A percentile compares a stretch with the other conserved stretches of the same genome.
phyloP scores from a whole-genome alignment of 2,329 filamentous ascomycete species.

The Pseudogymnoascus sp. region DNA sequence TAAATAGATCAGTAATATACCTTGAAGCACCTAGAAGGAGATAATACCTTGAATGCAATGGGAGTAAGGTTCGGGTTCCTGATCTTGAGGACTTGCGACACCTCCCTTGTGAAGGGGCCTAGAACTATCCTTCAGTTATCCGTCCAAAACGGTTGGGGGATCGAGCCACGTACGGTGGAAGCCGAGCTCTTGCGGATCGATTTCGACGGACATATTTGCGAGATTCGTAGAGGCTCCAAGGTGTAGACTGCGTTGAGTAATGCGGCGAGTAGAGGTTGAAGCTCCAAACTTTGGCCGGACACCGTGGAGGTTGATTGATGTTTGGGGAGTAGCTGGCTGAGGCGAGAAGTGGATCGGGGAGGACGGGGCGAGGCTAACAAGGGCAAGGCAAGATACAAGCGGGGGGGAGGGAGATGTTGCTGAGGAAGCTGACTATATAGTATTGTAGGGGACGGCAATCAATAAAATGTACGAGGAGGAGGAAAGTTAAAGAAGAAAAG shows the following conservation, averaged over 20 bases:
- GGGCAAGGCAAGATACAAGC: background rate
- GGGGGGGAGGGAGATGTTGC: background rate
- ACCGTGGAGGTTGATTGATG: constrained; percentile 1
- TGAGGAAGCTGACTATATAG: background rate
- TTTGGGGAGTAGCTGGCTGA: constrained; percentile 1
- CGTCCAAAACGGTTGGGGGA: constrained; percentile 8
- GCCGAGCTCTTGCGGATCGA: constrained; percentile 83
- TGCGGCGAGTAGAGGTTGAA: constrained; percentile 5
- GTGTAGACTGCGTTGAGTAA: background rate
- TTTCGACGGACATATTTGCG: constrained; percentile 51
- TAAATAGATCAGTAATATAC: constrained; percentile 23
- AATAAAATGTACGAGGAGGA: constrained; percentile 4
- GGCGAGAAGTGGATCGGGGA: constrained; percentile 3
- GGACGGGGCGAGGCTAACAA: background rate
- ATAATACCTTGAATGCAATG: constrained; percentile 61
- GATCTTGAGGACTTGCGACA: constrained; percentile 56
- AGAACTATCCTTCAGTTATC: constrained; percentile 24
- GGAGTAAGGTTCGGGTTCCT: constrained; percentile 55
- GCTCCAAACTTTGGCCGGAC: constrained; percentile 5
- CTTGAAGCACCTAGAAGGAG: constrained; percentile 4
- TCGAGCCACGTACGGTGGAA: constrained; percentile 68
- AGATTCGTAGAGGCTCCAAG: background rate
- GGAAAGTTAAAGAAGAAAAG: constrained; percentile 8
- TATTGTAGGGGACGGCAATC: background rate
- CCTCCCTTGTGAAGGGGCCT: constrained; percentile 62